Conservation (phyloP, 352 stramenopile species). For the Globisporangium camurandrum region DNA sequence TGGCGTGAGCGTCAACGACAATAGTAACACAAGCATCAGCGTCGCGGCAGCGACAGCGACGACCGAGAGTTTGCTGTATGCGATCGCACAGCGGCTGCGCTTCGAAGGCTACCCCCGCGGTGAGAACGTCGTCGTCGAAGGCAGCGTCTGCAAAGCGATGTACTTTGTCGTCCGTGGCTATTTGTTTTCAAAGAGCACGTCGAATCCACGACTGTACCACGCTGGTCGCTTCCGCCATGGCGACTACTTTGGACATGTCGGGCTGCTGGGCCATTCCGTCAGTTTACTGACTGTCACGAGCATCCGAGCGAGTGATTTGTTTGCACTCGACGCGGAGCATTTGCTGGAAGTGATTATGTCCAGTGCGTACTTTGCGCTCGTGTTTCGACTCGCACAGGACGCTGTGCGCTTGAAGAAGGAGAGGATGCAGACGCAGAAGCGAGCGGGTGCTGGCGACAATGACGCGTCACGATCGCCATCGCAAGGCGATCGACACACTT, state of each 20-base stretch:
- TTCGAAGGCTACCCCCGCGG: conserved; percentile 59
- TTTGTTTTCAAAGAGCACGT: conserved; percentile 38
- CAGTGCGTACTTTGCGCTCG: conserved; percentile 33
- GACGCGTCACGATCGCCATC: no score
- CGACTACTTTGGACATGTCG: conserved; percentile 51
- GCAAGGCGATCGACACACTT: conserved; percentile 4
- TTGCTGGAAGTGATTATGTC: conserved; percentile 31
- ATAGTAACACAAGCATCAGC: no score
- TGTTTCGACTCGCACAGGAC: conserved; percentile 34
- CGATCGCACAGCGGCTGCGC: conserved; percentile 39
- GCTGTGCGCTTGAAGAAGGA: no score
- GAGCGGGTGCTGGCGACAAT: conserved; percentile 9
- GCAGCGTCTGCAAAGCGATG: conserved; percentile 48
- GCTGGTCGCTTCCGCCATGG: conserved; percentile 31
- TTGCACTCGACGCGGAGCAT: conserved; percentile 41
- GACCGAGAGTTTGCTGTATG: conserved; percentile 17
- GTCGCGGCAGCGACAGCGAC: background rate
- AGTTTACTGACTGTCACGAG: conserved; percentile 44
- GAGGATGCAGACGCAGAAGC: conserved; percentile 25
- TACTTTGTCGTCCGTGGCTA: conserved; percentile 65
- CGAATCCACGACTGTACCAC: conserved; percentile 42
- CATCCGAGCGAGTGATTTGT: conserved; percentile 50
- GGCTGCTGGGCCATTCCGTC: conserved; percentile 43
- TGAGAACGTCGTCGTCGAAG: conserved; percentile 51
- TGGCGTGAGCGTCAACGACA: background rate